Conservation (phyloP, 2,329 filamentous ascomycete species). For the Mycocentrospora acerina region DNA sequence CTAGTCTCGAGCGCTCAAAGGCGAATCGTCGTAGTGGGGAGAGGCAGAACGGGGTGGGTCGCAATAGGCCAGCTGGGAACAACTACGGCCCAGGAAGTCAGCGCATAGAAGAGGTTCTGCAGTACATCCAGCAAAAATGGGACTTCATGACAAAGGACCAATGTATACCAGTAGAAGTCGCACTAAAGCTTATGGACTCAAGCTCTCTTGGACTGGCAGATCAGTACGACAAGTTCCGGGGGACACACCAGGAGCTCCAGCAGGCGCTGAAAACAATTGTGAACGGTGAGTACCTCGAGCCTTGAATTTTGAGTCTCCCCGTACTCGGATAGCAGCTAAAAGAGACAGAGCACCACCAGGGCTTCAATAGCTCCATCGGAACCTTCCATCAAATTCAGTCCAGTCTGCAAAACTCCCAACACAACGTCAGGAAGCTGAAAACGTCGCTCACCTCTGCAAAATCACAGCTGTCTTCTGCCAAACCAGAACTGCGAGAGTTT, state of each 20-base stretch:
- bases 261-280: constrained; percentile 91
- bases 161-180: constrained; percentile 89
- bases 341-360: constrained; percentile 82
- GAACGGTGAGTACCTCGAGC: constrained; percentile 55
- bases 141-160: constrained; percentile 85
- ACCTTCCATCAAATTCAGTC: constrained; percentile 98
- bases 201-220: constrained; percentile 91
- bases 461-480: constrained; percentile 76
- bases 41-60: constrained; percentile 10
- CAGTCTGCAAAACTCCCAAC: constrained; percentile 86
- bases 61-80: constrained; percentile 10
- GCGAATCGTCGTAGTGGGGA: constrained; percentile 47
- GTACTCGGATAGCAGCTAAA: not conserved
- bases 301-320: too few relatives aligned
- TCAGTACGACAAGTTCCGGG: constrained; percentile 81
- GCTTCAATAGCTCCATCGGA: constrained; percentile 98
- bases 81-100: constrained; percentile 44
- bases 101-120: constrained; percentile 63
- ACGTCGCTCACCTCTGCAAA: constrained; percentile 81
- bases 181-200: constrained; percentile 89
- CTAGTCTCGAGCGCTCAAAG: constrained; percentile 46
- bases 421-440: constrained; percentile 78
- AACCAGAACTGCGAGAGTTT: constrained; percentile 87
- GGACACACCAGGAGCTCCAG: constrained; percentile 86
- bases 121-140: constrained; percentile 87